Conservation (phyloP, 2,329 filamentous ascomycete genomes). For the Paecilomyces sp. region DNA sequence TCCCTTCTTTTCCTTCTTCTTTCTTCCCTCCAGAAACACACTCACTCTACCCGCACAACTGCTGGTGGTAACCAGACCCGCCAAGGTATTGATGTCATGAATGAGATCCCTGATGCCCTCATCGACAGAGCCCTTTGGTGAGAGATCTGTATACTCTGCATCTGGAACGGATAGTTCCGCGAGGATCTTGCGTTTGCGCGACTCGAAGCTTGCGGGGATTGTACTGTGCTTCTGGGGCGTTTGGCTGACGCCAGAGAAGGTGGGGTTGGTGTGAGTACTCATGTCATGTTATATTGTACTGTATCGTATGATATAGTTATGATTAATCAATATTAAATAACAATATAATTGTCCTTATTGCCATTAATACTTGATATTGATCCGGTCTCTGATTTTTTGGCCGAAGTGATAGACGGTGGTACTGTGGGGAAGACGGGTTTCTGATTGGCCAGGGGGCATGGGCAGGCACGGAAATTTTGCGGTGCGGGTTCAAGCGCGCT, state of each 20-base stretch:
- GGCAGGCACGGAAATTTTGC: too few species aligned
- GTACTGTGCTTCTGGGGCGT: not conserved
- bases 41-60: constrained; percentile 84
- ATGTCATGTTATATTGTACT: not conserved
- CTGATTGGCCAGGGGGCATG: not conserved
- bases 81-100: constrained; percentile 64
- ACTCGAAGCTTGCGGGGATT: constrained; percentile 39
- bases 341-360: too few species aligned
- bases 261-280: not conserved
- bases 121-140: constrained; percentile 84
- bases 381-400: not conserved
- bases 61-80: constrained; percentile 82
- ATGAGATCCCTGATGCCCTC: constrained; percentile 70
- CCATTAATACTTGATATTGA: too few species aligned
- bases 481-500: too few species aligned
- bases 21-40: constrained; percentile 77
- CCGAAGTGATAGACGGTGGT: not conserved
- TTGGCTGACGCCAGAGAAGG: not conserved
- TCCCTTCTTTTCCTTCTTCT: constrained; percentile 20
- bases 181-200: constrained; percentile 68
- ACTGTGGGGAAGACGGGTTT: not conserved
- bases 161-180: constrained; percentile 61
- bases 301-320: too few species aligned
- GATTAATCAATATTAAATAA: too few species aligned
- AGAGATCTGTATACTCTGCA: constrained; percentile 70